Base-by-base conservation (phyloP, 2,329 filamentous ascomycete genomes). In the Colletotrichum sp. region DNA sequence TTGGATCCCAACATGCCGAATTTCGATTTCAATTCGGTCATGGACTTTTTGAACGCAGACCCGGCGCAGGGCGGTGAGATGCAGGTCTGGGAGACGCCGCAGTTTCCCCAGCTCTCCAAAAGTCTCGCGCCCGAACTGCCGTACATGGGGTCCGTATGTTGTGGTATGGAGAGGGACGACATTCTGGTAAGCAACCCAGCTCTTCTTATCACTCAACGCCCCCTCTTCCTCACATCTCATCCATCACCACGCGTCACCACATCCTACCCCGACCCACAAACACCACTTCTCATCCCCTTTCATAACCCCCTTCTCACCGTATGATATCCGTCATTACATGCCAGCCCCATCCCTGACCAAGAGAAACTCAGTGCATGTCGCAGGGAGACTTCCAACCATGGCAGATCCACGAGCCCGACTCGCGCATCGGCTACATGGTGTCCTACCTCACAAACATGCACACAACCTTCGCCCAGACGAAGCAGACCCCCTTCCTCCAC, bases 401-500 rank as follows among this genome's bases (percentile, higher is more conserved):
- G 77, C 78, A 83, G 48, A 82, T 88, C 13, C 81, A 85, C 77
- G 83, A 87, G 72, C 81, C 83, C 34, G 79, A 81, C 63, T 83
- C 83, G 26, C 79, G 81, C 26, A 77, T 86, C 39, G 84, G 85
- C 69, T 84, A 81, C 77, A 80, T 83, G n/a, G 78, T 88, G 67
- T 73, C 80, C 26, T 66, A 76, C 16, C 66, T 87, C 9, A 84
- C 81, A 7, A 68, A 80, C 28, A 77, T 87, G 59, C 85, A 83
- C 79, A 65, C 75, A 24, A 80, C 60, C 64, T 88, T 85, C 79
- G 82, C 85, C 16, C 81, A 79, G 34, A 82, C 84, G 7, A 84
- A 83, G 73, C 79, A 82, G 8, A 82, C 86, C 24, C 83, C 86
- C 36, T 89, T 86, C 77, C 81, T 89, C 70, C 87, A 89, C 78